Evolutionary conservation across 2,329 filamentous ascomycete genomes (phyloP).

Genomic region (Juglanconis sp.): DNA sequence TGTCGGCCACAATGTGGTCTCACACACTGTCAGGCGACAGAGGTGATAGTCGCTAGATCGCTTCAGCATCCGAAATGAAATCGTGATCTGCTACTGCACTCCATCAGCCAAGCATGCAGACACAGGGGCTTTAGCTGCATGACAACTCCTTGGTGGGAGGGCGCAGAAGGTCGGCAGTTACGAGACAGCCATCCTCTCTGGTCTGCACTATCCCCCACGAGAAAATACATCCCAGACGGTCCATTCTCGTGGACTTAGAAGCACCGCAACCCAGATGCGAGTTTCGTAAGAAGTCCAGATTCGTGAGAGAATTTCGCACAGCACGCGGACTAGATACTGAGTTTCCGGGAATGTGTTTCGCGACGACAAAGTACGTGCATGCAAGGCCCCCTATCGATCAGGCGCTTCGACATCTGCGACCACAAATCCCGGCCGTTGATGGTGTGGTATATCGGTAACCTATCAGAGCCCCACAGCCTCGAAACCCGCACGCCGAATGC

Average conservation of each 20-base stretch:
- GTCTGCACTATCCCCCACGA: background rate
- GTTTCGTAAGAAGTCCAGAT: no score
- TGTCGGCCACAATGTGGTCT: background rate
- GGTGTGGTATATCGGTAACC: slow-evolving; percentile 23
- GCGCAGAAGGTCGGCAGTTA: slow-evolving; percentile 1
- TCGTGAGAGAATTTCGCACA: no score
- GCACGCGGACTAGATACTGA: no score
- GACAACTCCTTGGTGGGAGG: background rate
- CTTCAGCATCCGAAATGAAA: background rate
- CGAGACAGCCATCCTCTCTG: background rate
- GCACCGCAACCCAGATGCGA: no score
- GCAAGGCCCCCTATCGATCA: slow-evolving; percentile 5
- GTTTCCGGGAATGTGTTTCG: background rate
- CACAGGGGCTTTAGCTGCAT: background rate
- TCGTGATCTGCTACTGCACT: background rate
- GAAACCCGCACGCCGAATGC: slow-evolving; percentile 26
- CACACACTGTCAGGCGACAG: background rate
- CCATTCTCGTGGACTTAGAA: no score
- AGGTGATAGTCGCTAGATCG: background rate
- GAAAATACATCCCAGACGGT: background rate
- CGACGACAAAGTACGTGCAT: slow-evolving; percentile 6
- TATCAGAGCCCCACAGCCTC: slow-evolving; percentile 35
- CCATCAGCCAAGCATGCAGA: slow-evolving; percentile 4
- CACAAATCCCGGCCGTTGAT: slow-evolving; percentile 12
- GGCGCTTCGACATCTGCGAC: slow-evolving; percentile 10